Percentiles rank a stretch among this genome's conserved stretches.
phyloP scores from a whole-genome alignment of 495 filamentous ascomycete genomes.

The Clohesyomyces aquaticus region DNA sequence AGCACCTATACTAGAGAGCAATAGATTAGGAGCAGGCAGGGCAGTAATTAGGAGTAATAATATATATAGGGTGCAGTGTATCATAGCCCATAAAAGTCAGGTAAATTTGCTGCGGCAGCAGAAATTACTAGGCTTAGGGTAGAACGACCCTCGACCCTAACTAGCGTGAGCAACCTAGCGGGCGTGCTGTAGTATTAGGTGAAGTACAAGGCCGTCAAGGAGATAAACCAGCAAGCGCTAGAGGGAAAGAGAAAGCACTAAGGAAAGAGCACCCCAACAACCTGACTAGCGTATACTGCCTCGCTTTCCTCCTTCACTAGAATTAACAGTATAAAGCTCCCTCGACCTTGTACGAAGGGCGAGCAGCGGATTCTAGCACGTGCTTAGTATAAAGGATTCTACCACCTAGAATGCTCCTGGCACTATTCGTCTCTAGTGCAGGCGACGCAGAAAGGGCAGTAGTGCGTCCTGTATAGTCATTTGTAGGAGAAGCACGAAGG shows the following conservation, averaged over 20 bases:
- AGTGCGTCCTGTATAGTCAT: background rate
- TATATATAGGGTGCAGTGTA: too few species aligned
- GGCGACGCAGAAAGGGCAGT: background rate
- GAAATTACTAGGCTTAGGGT: too few species aligned
- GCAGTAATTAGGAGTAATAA: too few species aligned
- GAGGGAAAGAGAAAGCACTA: background rate
- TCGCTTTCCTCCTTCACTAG: background rate
- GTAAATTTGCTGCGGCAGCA: too few species aligned
- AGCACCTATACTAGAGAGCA: too few species aligned
- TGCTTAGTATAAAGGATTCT: background rate
- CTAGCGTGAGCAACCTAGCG: too few species aligned
- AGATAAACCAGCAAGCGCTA: slow-evolving; percentile 1
- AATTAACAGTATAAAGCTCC: background rate
- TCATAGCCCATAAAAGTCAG: too few species aligned
- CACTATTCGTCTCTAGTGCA: background rate
- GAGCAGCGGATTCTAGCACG: background rate
- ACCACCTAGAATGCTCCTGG: background rate
- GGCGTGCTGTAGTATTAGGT: too few species aligned
- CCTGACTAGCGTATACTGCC: background rate
- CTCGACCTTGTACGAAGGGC: background rate
- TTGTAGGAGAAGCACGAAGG: background rate
- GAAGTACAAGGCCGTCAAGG: too few species aligned
- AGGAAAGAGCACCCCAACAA: background rate
- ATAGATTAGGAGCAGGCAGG: too few species aligned
- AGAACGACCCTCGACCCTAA: too few species aligned